These are phyloP conservation scores for Yarrowia alimentaria DNA, from an alignment of 805 yeast genomes.

Conservation along the genomic window DNA sequence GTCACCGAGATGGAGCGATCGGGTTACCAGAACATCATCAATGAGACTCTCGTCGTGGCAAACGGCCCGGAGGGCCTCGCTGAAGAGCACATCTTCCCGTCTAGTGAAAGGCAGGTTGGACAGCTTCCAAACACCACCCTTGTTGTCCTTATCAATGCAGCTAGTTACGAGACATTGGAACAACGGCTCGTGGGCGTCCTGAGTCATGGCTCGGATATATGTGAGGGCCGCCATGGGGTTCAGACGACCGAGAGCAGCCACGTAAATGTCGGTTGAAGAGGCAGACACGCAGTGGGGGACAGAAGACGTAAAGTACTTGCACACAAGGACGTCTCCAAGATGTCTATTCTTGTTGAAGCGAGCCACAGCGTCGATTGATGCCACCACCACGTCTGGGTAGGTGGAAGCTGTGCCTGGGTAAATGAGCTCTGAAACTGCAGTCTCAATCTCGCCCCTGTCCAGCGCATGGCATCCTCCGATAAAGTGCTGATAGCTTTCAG, in stretches of 20 bases:
- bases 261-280: not conserved
- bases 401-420: slow-evolving; percentile 15
- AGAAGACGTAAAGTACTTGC: slow-evolving; percentile 1
- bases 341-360: not conserved
- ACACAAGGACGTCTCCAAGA: not conserved
- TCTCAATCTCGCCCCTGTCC: not conserved
- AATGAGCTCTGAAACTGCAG: not conserved
- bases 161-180: slow-evolving; percentile 14
- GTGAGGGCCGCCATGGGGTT: slow-evolving; percentile 12
- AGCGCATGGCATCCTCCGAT: slow-evolving; percentile 23
- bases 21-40: slow-evolving; percentile 9
- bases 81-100: not conserved
- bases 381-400: slow-evolving; percentile 5
- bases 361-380: not conserved
- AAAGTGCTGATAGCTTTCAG: slow-evolving; percentile 1
- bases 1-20: slow-evolving; percentile 13
- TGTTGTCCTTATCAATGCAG: not conserved
- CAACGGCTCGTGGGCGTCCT: not conserved
- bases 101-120: slow-evolving; percentile 7
- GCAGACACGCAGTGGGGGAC: not conserved
- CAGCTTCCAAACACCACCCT: slow-evolving; percentile 10
- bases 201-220: not conserved
- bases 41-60: not conserved
- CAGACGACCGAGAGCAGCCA: slow-evolving; percentile 1
- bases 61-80: not conserved